Evolutionary conservation across 2,329 filamentous ascomycete genomes (phyloP).

Genomic region (Sporothrix pseudoabietina): DNA sequence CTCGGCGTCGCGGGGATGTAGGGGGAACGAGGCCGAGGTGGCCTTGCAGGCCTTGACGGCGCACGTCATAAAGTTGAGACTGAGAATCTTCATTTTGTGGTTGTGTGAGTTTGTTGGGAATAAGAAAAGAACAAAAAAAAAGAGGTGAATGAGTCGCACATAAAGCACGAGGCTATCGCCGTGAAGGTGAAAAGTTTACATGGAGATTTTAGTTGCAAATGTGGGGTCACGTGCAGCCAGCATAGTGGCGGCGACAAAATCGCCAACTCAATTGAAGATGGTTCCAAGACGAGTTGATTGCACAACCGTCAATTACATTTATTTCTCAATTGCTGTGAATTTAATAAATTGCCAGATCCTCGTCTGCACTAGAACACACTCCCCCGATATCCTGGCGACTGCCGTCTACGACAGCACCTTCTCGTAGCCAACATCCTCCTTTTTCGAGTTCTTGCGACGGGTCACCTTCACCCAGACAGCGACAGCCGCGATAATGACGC

Average conservation of each 20-base stretch:
- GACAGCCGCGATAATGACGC: slow-evolving; percentile 51
- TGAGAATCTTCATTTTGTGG: slow-evolving; percentile 81
- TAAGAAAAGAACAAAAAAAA: too few relatives aligned
- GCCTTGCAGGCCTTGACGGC: slow-evolving; percentile 93
- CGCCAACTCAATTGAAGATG: slow-evolving; percentile 6
- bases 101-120: neutral
- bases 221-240: neutral
- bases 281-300: neutral
- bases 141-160: too few relatives aligned
- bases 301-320: neutral
- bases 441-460: slow-evolving; percentile 40
- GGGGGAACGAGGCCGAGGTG: slow-evolving; percentile 75
- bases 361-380: neutral
- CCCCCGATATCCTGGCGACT: neutral
- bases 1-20: slow-evolving; percentile 90
- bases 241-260: neutral
- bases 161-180: neutral
- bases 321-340: neutral
- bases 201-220: neutral
- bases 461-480: slow-evolving; percentile 50
- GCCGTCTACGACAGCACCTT: slow-evolving; percentile 48
- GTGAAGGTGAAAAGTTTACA: slow-evolving; percentile 18
- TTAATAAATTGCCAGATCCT: neutral
- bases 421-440: slow-evolving; percentile 45
- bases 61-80: slow-evolving; percentile 94